Base-by-base conservation (phyloP, 2,329 filamentous ascomycete species). In the Aspergillus pseudoviridinutans region DNA sequence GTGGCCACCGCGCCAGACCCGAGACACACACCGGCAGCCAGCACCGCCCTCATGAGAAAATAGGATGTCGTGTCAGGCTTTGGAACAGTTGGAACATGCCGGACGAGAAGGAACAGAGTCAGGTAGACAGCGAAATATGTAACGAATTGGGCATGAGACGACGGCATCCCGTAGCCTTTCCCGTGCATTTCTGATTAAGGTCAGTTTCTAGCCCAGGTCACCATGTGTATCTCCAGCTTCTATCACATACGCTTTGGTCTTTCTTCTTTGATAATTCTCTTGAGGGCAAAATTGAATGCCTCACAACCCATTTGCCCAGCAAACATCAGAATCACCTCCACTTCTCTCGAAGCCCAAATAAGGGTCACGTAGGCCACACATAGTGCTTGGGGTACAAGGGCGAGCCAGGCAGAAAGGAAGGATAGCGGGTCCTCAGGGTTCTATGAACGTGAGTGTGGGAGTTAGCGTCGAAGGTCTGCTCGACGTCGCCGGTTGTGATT, bases 101-200 rank as follows among this genome's bases (percentile, higher is more conserved):
- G 85, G 59, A 92, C 79, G 49, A 96, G 82, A 49, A 99, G 82
- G 78, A 97, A 97, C 22, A 99, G 80, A 25, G 85, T 81, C 58
- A 97, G 78, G 61, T 90, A 94, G 57, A 96, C 78, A 57, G 91
- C 88, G 83, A 96, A 97, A 80, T 91, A 99, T 56, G 89, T 84
- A 60, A 93, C 89, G 73, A 97, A 99, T 78, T 99, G 94, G 8
- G 94, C 90, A 77, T 99, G 94, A 41, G 92, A 97, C 7, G 85
- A 87, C 10, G 94, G 94, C 95, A 99, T 99, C 66, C 94, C 95
- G 71, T 99, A 99, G 62, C 94, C 94, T 74, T 96, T 96, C 56
- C 91, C 85, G 69, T 92, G 87, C 80, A 87, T 85, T 74, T 84
- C 84, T 87, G 64, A 44, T 12, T 10, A 20, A 28, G 25, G 35